Evolutionary conservation across 139 green algal genomes (phyloP).

Genomic region (Spirogloea muscicola): DNA sequence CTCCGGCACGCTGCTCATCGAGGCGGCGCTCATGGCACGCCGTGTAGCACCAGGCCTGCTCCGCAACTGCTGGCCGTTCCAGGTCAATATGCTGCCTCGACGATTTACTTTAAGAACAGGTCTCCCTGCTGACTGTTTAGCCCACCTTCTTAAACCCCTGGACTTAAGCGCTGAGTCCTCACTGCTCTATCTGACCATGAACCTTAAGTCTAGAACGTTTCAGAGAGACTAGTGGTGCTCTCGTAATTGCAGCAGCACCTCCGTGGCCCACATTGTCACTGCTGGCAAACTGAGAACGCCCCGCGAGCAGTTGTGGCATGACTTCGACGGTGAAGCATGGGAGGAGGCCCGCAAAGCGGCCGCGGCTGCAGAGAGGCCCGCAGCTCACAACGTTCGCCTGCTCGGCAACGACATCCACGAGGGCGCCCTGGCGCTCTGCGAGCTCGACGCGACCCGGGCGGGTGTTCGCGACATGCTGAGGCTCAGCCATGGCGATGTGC

Average conservation of each 20-base stretch:
- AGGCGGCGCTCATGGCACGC: conserved; percentile 79
- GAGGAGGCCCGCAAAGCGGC: no score
- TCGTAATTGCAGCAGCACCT: no score
- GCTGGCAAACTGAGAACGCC: no score
- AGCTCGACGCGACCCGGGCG: conserved; percentile 27
- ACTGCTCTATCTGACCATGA: no score
- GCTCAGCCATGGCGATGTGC: conserved; percentile 27
- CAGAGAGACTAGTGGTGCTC: no score
- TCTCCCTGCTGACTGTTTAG: no score
- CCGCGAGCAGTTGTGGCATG: conserved; percentile 66
- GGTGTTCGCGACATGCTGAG: neutral
- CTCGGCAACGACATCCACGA: conserved; percentile 65
- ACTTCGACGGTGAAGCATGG: conserved; percentile 55
- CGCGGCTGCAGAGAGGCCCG: neutral
- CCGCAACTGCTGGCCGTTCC: conserved; percentile 31
- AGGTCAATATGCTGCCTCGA: no score
- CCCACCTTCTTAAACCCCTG: no score
- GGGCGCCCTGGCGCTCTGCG: conserved; percentile 23
- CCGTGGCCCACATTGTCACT: no score
- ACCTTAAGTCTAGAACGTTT: no score
- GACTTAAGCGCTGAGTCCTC: no score
- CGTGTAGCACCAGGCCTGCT: conserved; percentile 69
- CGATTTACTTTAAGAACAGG: no score
- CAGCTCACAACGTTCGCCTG: conserved; percentile 30
- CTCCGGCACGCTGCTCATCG: conserved; percentile 81